Percentiles rank a stretch among this genome's conserved stretches.
Evolutionary conservation across 1,284 basidiomycete genomes (phyloP).

Genomic region (Tetrapyrgos nigripes): DNA sequence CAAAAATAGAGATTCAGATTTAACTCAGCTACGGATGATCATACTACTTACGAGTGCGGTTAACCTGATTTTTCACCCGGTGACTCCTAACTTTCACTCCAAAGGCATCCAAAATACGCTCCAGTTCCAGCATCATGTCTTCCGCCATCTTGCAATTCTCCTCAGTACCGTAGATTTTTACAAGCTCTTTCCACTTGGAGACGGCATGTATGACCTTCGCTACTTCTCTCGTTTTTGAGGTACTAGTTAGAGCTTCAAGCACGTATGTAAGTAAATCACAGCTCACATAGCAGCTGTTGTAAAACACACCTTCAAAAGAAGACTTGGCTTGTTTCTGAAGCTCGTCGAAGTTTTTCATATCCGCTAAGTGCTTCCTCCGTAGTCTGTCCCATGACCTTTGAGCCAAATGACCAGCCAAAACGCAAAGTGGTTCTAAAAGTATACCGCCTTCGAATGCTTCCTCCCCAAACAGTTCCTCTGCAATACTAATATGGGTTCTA

Average conservation of each 20-base stretch:
- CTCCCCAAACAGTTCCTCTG: too few species aligned
- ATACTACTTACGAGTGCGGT: not conserved
- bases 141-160: constrained; percentile 17
- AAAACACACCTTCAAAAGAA: constrained; percentile 28
- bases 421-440: too few species aligned
- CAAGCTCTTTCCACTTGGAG: constrained; percentile 21
- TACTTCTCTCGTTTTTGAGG: constrained; percentile 17
- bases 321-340: constrained; percentile 11
- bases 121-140: constrained; percentile 20
- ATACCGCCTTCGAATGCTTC: too few species aligned
- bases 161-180: not conserved
- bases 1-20: not conserved
- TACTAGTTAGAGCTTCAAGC: not conserved
- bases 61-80: constrained; percentile 4
- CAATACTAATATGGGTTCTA: too few species aligned
- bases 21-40: not conserved
- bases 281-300: too few species aligned
- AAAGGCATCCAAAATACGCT: not conserved
- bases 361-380: too few species aligned
- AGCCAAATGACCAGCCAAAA: too few species aligned
- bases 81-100: constrained; percentile 11
- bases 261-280: too few species aligned
- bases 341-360: too few species aligned
- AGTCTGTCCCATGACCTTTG: too few species aligned
- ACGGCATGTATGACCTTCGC: constrained; percentile 16